Evolutionary conservation across 345 rosid genomes (phyloP), one percentile per base, ranked within the genome.

Genomic region (Sisymbrium altissimum): DNA sequence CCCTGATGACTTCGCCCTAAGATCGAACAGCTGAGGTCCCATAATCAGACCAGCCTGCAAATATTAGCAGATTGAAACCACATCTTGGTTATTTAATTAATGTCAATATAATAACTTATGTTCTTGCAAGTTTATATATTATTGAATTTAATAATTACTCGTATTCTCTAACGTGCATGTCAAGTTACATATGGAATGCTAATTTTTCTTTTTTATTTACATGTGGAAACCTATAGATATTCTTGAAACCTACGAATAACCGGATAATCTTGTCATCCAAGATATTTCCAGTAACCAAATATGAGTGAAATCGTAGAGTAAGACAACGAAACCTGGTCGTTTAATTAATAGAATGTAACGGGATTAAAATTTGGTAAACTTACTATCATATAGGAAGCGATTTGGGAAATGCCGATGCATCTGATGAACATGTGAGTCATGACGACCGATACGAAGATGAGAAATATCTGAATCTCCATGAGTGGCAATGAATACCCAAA

Each of bases 31-130:
- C n/a, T 64, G 71, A 48, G 71, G 67, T 18, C 80, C 71, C 1
- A 77, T 7, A 14, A 77, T 49, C 38, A 77, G 3, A 71, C 80
- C 80, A 29, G 72, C 76, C 80, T 77, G 67, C 19, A 66, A 27
- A 55, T 10, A 15, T 64, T 13, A 49, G 23, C 46, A 2, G 11
- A 64, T 17, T 15, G 6, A 35, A 30, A 56, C 3, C 15, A 14
- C 14, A 30, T 30, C 5, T 30, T 23, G 25, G 6, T 30, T 30
- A 0, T 18, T 23, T 38, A 21, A 25, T 23, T 38, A 21, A 25
- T 11, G 3, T 35, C 39, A 19, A 5, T 19, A 0, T 15, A 2
- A 44, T 4, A 10, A 7, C 2, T 17, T 44, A 44, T 7, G 49
- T 15, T 14, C 6, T 14, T 44, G 25, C 14, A 48, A 48, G 53